Conservation (phyloP, 108 stramenopile genomes). For the Nitzschia sp. region DNA sequence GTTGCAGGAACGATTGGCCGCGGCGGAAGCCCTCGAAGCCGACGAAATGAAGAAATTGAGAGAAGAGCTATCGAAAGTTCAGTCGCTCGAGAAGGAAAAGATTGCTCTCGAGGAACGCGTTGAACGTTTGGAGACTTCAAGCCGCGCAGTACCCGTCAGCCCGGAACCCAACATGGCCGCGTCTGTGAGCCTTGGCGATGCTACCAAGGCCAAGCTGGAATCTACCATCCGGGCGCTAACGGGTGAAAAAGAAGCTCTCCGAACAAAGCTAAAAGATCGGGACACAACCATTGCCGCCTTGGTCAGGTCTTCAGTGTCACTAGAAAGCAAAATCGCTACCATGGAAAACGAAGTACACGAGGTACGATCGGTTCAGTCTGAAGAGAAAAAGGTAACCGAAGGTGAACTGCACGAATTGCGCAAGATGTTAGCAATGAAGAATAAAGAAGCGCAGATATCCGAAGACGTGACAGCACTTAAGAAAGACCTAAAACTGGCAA, state of each 20-base stretch:
- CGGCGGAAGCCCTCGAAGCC: conserved; percentile 7
- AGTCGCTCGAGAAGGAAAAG: conserved; percentile 31
- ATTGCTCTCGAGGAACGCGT: conserved; percentile 24
- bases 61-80: not conserved
- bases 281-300: conserved; percentile 74
- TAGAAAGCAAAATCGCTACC: conserved; percentile 51
- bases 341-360: conserved; percentile 47
- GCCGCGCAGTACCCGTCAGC: not conserved
- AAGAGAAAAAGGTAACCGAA: conserved; percentile 7
- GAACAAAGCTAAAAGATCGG: conserved; percentile 58
- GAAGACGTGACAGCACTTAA: conserved; percentile 26
- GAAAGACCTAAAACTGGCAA: conserved; percentile 35
- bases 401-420: conserved; percentile 23
- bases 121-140: not conserved
- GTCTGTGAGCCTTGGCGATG: not conserved
- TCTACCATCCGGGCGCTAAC: conserved; percentile 12
- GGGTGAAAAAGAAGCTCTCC: conserved; percentile 31
- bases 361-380: conserved; percentile 27
- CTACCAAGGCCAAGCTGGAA: conserved; percentile 10
- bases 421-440: not conserved
- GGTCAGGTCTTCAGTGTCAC: conserved; percentile 59
- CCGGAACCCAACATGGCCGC: not conserved
- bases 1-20: not conserved
- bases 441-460: conserved; percentile 31
- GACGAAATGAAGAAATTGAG: conserved; percentile 15